Base-by-base conservation (phyloP, 2,329 filamentous ascomycete genomes). In the Neofusicoccum parvum region DNA sequence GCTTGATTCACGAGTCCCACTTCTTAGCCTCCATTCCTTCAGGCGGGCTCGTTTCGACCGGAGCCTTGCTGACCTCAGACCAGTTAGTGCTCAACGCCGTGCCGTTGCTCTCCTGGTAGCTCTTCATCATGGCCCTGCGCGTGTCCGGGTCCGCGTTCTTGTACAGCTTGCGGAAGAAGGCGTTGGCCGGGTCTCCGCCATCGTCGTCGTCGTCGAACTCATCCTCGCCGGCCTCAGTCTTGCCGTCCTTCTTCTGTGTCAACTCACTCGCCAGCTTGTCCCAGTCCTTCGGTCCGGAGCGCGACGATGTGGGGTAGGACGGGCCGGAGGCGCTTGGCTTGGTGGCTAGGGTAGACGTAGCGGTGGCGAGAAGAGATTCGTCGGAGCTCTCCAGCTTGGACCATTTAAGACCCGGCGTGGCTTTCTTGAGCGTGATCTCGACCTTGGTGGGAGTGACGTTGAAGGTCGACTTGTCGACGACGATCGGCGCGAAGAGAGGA, bases 111-210 rank as follows among this genome's bases (percentile, higher is more conserved):
- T 99, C 94, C 14, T 88, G 85, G 73, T 92, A 98, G 74, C 92
- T 96, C 86, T 99, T 99, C 88, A 96, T 92, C 95, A 99, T 99
- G 9, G 95, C 95, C 1, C 93, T 88, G 74, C 88, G 88, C 66
- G 92, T 92, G 71, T 99, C 94, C 0, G 89, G 87, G 56, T 90
- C 88, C 0, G 92, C 88, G 41, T 82, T 83, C 68, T 90, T 88
- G 80, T 94, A 98, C 1, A 99, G 82, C 73, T 90, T 89, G 83
- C 96, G 95, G 83, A 99, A 99, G 80, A 97, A 98, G 11, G 78
- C 75, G 71, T 96, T 90, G 9, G 93, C 83, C 12, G 85, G 88
- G 0, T 87, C 83, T 36, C 80, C 78, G 10, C 85, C 83, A 0
- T 82, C 81, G 0, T 73, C 77, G 0, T 65, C 65, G 2, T 67